Evolutionary conservation across 129 eudicot species (phyloP).

Genomic region (Chrysanthemum seticuspe): DNA sequence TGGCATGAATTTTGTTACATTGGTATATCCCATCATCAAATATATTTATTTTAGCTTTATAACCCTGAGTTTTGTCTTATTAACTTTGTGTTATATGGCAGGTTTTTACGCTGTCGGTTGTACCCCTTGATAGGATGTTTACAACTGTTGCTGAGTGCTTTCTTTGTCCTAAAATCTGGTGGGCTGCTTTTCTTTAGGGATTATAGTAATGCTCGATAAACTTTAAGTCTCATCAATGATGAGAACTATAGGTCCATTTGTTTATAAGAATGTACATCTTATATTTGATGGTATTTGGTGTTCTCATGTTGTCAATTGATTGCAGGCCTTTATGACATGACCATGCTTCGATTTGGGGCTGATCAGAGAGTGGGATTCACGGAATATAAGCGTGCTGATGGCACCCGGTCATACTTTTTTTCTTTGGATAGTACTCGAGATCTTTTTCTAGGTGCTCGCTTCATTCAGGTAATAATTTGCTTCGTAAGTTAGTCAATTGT

Average conservation of each 20-base stretch:
- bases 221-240: background rate
- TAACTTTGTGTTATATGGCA: conserved; percentile 25
- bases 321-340: conserved; percentile 94
- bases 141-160: conserved; percentile 64
- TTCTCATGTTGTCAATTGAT: conserved; percentile 11
- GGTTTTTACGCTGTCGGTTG: conserved; percentile 90
- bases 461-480: conserved; percentile 55
- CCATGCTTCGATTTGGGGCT: conserved; percentile 87
- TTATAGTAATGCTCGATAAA: conserved; percentile 58
- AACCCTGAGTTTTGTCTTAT: background rate
- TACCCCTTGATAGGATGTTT: conserved; percentile 72
- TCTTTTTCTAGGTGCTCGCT: conserved; percentile 65
- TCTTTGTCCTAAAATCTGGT: conserved; percentile 81
- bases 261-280: too few species aligned
- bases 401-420: conserved; percentile 89
- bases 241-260: background rate
- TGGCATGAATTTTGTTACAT: conserved; percentile 77
- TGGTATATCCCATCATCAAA: conserved; percentile 44
- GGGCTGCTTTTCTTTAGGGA: conserved; percentile 85
- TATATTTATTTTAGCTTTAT: background rate
- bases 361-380: conserved; percentile 70
- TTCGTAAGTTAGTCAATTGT: conserved; percentile 39
- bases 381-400: conserved; percentile 85
- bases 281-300: background rate
- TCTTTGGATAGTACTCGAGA: conserved; percentile 57